Evolutionary conservation across 108 stramenopile genomes (phyloP).

Genomic region (Nannochloropsis salina): DNA sequence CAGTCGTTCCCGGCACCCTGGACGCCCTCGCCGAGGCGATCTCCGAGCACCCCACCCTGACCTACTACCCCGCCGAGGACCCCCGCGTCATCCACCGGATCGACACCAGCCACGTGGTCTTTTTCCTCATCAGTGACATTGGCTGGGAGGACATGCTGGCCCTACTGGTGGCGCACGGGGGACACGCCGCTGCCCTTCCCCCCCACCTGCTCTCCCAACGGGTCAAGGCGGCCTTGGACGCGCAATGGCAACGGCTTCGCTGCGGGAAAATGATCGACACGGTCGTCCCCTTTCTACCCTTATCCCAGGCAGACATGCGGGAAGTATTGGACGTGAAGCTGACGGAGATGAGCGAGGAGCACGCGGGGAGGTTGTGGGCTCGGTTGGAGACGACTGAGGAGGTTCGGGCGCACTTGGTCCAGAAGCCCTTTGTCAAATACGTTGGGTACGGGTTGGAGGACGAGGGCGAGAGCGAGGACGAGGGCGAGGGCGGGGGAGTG

Average conservation of each 20-base stretch:
- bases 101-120: conserved; percentile 33
- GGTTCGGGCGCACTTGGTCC: neutral
- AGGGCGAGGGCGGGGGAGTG: neutral
- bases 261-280: neutral
- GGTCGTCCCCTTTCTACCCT: neutral
- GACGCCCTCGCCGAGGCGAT: conserved; percentile 39
- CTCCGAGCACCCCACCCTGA: conserved; percentile 36
- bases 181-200: conserved; percentile 21
- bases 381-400: neutral
- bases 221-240: neutral
- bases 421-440: conserved; percentile 17
- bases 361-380: neutral
- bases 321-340: neutral
- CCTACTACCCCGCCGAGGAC: neutral
- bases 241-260: neutral
- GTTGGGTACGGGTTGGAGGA: neutral
- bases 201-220: neutral
- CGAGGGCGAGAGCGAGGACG: neutral
- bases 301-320: neutral
- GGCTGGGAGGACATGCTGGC: conserved; percentile 33
- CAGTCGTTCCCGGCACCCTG: conserved; percentile 39
- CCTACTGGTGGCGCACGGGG: conserved; percentile 27
- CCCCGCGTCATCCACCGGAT: conserved; percentile 17
- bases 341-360: neutral
- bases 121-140: conserved; percentile 33